A percentile compares a stretch with the other conserved stretches of the same genome.
These are phyloP conservation scores for Coniochaeta sp. DNA, from an alignment of 2,329 filamentous ascomycete species.

Conservation along the genomic window DNA sequence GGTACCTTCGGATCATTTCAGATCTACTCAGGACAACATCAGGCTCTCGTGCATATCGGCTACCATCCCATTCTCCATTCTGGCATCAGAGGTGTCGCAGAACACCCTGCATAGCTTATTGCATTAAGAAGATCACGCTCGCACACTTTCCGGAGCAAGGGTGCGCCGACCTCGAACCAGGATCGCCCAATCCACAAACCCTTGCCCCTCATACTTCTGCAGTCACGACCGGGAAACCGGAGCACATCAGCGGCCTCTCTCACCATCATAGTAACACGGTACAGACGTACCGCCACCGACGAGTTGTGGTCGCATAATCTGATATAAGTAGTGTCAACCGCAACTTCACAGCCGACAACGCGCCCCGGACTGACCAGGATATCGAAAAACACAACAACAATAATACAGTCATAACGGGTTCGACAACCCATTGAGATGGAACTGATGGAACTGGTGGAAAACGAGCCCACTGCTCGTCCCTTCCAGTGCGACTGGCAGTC, in stretches of 20 bases:
- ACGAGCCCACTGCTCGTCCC: constrained; percentile 54
- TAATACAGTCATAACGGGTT: constrained; percentile 6
- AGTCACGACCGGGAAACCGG: constrained; percentile 11
- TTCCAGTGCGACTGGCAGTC: constrained; percentile 58
- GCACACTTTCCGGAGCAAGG: constrained; percentile 23
- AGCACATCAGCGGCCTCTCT: constrained; percentile 17
- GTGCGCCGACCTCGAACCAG: constrained; percentile 21
- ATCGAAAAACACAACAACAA: constrained; percentile 1
- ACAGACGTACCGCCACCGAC: constrained; percentile 1
- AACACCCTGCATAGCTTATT: constrained; percentile 23
- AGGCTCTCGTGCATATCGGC: constrained; percentile 12
- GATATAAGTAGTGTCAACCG: constrained; percentile 22
- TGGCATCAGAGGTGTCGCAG: constrained; percentile 10
- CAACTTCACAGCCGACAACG: constrained; percentile 11
- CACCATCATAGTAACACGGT: constrained; percentile 9
- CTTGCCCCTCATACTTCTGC: constrained; percentile 7
- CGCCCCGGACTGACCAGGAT: constrained; percentile 9
- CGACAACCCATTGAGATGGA: constrained; percentile 40
- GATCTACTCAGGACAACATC: constrained; percentile 9
- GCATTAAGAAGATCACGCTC: constrained; percentile 29
- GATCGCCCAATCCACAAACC: constrained; percentile 10
- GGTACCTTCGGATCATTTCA: neutral
- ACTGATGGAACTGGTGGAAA: constrained; percentile 57
- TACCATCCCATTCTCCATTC: neutral
- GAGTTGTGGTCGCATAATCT: constrained; percentile 3